Conservation (phyloP, 768 basidiomycete species). For the Mycena sanguinolenta region DNA sequence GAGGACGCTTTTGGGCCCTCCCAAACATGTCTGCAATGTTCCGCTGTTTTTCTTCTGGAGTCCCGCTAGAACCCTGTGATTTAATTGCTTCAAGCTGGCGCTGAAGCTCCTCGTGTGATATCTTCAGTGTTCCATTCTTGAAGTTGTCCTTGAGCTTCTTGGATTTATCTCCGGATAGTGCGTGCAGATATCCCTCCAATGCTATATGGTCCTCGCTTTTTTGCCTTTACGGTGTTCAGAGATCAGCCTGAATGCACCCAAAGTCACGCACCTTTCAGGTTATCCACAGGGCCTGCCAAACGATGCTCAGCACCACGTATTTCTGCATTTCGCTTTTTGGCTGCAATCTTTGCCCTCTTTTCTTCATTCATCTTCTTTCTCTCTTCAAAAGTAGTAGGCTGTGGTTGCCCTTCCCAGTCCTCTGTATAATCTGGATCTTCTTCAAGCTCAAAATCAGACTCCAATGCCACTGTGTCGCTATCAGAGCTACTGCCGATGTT, state of each 20-base stretch:
- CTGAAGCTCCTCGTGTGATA: not conserved
- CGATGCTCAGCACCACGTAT: not conserved
- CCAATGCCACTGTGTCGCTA: slow-evolving; percentile 5
- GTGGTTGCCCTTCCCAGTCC: slow-evolving; percentile 15
- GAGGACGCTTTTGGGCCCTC: not conserved
- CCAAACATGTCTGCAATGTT: not conserved
- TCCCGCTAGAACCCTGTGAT: not conserved
- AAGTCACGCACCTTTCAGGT: not conserved
- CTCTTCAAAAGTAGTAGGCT: slow-evolving; percentile 12
- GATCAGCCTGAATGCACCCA: not conserved
- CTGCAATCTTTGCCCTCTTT: slow-evolving; percentile 2
- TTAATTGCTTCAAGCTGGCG: not conserved
- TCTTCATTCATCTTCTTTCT: slow-evolving; percentile 10
- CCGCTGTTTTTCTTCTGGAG: not conserved
- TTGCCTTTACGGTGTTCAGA: not conserved
- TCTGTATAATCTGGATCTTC: slow-evolving; percentile 2
- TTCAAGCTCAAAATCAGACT: slow-evolving; percentile 6
- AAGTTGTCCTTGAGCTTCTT: not conserved
- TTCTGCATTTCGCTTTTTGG: slow-evolving; percentile 1
- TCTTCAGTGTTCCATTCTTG: not conserved
- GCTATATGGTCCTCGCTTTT: not conserved
- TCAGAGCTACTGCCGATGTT: not conserved
- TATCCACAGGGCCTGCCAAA: not conserved
- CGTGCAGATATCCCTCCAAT: not conserved
- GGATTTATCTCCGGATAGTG: not conserved